Base-by-base conservation (phyloP, 345 rosid species). In the Populus deltoides region DNA sequence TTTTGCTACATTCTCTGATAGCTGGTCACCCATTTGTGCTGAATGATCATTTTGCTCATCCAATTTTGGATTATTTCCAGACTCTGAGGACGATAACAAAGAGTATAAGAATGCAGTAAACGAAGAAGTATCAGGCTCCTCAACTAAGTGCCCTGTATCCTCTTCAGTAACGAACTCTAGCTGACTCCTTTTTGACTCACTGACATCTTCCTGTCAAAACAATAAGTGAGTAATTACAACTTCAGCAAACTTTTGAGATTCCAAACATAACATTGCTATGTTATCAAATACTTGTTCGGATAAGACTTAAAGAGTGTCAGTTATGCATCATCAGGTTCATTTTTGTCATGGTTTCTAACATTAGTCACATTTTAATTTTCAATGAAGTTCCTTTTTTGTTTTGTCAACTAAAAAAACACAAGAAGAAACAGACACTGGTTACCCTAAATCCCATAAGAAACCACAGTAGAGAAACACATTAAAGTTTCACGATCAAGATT, bases 71-170 rank as follows among this genome's bases (percentile, higher is more conserved):
- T 86, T 82, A 63, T 84, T 84, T 75, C 82, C 85, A 5, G 86
- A 66, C 55, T 87, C 90, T 2, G 97, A 86, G 53, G 93, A 86
- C 7, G 96, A 85, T 80, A 96, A 80, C 6, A 95, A 85, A 13
- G 99, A 96, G 80, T 89, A 90, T 66, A 96, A 93, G 83, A 96
- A 96, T 18, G 98, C 97, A 57, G 92, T 83, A 81, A 96, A 93
- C 27, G 99, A 96, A 73, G 99, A 96, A 22, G 99, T 93, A 82
- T 96, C 98, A 1, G 99, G 99, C 24, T 90, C 98, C 78, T 88
- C 91, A 69, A 80, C 88, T 71, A 77, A 73, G 76, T 80, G 85
- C 73, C 66, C 86, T 2, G 74, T 73, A 73, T 82, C 74, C 82
- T 87, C 97, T 71, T 88, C 94, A 47, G 70, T 72, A 38, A 79